Base-by-base conservation (phyloP, 1,139 yeast species). In the Hemisphaericaspora xylofermentans region DNA sequence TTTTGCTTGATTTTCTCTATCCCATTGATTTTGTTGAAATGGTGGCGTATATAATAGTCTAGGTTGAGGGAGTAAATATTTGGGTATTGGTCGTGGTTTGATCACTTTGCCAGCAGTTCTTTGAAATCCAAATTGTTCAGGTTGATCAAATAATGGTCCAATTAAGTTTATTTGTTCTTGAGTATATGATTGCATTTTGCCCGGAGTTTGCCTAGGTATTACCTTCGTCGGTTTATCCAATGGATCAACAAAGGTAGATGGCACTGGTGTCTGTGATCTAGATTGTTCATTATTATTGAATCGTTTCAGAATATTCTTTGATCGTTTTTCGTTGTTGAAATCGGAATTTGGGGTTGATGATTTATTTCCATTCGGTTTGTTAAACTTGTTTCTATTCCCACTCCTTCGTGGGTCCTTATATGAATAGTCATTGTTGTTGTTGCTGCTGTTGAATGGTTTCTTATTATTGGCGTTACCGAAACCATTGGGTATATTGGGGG, bases 1-100 rank as follows among this genome's bases (percentile, higher is more conserved):
- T 35, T 58, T 62, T 9, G 53, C 58, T 47, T 73, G 78, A 52
- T 73, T 73, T 22, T 56, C 53, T 39, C 49, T 59, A 48, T 73
- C 78, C 77, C 77, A 73, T 1, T 51, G 54, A 47, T 70, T 57
- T 42, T 61, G 75, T 8, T 42, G 44, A 43, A 69, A 68, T 2
- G 57, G 54, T 0, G 71, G 68, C 0, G 75, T 67, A 25, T 51
- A 54, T 28, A 73, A 57, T 16, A 64, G 53, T 36, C 76, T 53
- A 1, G 74, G 64, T 45, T 71, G 77, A 2, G 58, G 54, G 32
- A 64, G 49, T 36, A 71, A 54, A 47, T 62, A 71, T 41, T 64
- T 63, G 12, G 78, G 76, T 1, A 59, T 47, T 16, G 69, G 64
- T 33, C 76, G 46, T n/a, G 61, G 49, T 7, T 28, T 36, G 12